Evolutionary conservation across 116 monocot genomes (phyloP).

Genomic region (Papilionanthe hybrid): DNA sequence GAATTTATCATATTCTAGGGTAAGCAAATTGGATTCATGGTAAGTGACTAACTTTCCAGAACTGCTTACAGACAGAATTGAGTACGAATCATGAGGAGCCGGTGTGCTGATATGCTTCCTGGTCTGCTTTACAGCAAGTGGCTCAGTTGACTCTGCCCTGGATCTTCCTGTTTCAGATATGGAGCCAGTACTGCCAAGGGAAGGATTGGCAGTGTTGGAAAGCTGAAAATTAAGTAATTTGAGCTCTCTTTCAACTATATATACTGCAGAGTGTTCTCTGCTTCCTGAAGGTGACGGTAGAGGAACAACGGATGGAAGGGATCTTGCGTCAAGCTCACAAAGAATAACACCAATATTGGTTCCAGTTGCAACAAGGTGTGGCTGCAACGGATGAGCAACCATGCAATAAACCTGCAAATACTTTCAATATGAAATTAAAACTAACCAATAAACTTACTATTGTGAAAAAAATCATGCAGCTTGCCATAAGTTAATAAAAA

Average conservation of each 20-base stretch:
- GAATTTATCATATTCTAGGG: not conserved
- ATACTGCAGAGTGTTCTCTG: conserved; percentile 94
- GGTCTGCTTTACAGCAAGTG: conserved; percentile 73
- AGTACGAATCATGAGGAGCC: conserved; percentile 99
- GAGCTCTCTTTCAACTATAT: conserved; percentile 95
- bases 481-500: not conserved
- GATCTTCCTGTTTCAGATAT: conserved; percentile 61
- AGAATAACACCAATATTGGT: conserved; percentile 97
- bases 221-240: conserved; percentile 95
- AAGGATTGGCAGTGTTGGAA: conserved; percentile 70
- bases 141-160: conserved; percentile 54
- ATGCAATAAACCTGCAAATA: conserved; percentile 88
- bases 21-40: not conserved
- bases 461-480: not conserved
- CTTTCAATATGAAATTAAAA: not conserved
- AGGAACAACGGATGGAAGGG: conserved; percentile 87
- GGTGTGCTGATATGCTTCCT: conserved; percentile 99
- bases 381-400: conserved; percentile 99
- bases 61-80: conserved; percentile 94
- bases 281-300: conserved; percentile 75
- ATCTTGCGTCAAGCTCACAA: conserved; percentile 94
- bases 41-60: conserved; percentile 88
- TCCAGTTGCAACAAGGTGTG: conserved; percentile 98
- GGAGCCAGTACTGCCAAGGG: conserved; percentile 55
- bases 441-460: not conserved